These are phyloP conservation scores for Phanerochaete sordida DNA, from an alignment of 768 basidiomycete genomes.

Conservation along the genomic window DNA sequence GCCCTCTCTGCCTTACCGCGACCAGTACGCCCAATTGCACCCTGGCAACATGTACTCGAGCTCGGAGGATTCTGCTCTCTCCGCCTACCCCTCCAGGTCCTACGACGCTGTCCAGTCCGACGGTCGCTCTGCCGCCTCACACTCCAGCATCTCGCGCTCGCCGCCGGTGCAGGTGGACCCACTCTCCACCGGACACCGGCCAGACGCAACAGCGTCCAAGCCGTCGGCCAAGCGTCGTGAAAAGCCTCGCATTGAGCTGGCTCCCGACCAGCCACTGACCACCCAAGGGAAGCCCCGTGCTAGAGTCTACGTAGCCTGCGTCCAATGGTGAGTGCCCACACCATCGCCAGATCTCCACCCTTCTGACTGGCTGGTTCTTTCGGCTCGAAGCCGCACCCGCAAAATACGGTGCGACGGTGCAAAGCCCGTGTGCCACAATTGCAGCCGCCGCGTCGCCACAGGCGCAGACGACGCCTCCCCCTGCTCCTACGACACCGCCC, in stretches of 20 bases:
- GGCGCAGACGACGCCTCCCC: constrained; percentile 24
- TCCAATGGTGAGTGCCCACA: constrained; percentile 60
- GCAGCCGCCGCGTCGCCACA: constrained; percentile 40
- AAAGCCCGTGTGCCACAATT: constrained; percentile 75
- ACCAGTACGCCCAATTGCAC: constrained; percentile 8
- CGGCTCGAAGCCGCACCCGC: constrained; percentile 53
- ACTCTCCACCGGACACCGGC: background rate
- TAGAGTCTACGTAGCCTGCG: constrained; percentile 75
- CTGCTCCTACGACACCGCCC: constrained; percentile 67
- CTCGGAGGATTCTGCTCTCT: background rate
- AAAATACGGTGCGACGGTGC: constrained; percentile 85
- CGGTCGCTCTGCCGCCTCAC: constrained; percentile 5
- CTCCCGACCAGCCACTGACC: constrained; percentile 75
- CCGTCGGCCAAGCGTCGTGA: constrained; percentile 19
- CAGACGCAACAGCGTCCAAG: background rate
- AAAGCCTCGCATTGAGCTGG: constrained; percentile 59
- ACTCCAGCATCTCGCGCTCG: constrained; percentile 8
- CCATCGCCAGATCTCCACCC: background rate
- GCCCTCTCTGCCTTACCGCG: constrained; percentile 7
- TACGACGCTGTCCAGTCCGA: background rate
- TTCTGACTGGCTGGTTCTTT: constrained; percentile 15
- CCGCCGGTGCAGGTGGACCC: background rate
- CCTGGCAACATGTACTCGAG: constrained; percentile 4
- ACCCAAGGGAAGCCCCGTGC: constrained; percentile 76
- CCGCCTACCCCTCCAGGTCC: background rate